Evolutionary conservation across 805 yeast species (phyloP), one percentile per base, ranked within the genome.

Genomic region (Sungouiozyma ichnusensis): DNA sequence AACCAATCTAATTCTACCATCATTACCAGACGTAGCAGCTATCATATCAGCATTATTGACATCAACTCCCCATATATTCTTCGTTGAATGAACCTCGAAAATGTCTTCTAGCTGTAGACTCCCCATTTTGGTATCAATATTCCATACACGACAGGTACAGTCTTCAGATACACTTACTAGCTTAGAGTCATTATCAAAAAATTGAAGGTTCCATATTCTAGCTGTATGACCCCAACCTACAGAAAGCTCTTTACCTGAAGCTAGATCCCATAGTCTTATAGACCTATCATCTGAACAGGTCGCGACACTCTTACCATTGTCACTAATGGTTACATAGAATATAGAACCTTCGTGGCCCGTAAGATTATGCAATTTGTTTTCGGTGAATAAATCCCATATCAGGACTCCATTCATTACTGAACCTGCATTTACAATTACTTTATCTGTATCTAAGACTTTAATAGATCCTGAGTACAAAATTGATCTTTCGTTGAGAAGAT

Each of bases 151-250:
- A 9, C 84, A 74, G 0, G 95, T 80, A 51, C 88, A 76, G 60
- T 92, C 98, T 59, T 92, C 98, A 4, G 94, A 79, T 19, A 79
- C 77, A 59, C 94, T 77, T 14, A 85, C 65, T 1, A 79, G 51
- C 4, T 64, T 59, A 4, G 49, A 55, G 36, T 61, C 62, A 15
- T 59, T 50, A 4, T 64, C 63, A 44, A 66, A 73, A 55, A 85
- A 85, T 39, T 69, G 69, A 36, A 90, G 65, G 35, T 74, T 73
- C 98, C 98, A 92, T 34, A 92, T 88, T 56, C 98, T 74, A 0
- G 97, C 90, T 1, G 83, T 80, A 57, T 92, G 98, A 13, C 97
- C 98, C 97, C 97, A 92, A 0, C 95, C 97, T 20, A 79, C 74
- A 1, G 90, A 82, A 33, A 83, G 50, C 29, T 77, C 62, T 9